Evolutionary conservation across 306 rosid genomes (phyloP).

Genomic region (Quercus agrifolia): DNA sequence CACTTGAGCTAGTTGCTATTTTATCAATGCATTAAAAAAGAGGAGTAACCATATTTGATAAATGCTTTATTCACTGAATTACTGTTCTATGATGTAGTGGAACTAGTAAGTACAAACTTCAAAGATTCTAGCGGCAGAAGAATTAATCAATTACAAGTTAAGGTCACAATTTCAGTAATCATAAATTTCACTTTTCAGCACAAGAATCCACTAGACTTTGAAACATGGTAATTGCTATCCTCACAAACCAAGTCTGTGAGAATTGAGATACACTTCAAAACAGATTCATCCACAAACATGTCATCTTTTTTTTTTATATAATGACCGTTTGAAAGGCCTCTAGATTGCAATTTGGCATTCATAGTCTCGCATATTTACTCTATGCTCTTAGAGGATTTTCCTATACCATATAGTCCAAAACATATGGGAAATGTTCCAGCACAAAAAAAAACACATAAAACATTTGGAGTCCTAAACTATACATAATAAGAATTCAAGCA

Average conservation of each 20-base stretch:
- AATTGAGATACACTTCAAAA: background rate
- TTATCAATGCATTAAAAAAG: background rate
- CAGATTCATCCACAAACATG: background rate
- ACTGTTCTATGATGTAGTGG: background rate
- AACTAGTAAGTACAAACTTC: background rate
- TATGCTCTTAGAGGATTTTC: background rate
- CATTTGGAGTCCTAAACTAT: background rate
- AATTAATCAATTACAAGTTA: background rate
- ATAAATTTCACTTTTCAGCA: background rate
- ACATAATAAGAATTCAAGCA: background rate
- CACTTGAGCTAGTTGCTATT: background rate
- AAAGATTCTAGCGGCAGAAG: background rate
- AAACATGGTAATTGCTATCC: background rate
- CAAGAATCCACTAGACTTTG: background rate
- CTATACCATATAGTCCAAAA: background rate
- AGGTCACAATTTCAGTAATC: background rate
- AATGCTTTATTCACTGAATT: constrained; percentile 5
- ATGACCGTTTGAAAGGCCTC: background rate
- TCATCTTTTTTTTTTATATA: background rate
- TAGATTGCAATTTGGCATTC: background rate
- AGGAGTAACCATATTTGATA: background rate
- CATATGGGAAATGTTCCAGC: background rate
- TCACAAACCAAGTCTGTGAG: background rate
- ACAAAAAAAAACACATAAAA: background rate
- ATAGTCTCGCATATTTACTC: background rate